Evolutionary conservation across 352 stramenopile genomes (phyloP).

Genomic region (Pythium periplocum): DNA sequence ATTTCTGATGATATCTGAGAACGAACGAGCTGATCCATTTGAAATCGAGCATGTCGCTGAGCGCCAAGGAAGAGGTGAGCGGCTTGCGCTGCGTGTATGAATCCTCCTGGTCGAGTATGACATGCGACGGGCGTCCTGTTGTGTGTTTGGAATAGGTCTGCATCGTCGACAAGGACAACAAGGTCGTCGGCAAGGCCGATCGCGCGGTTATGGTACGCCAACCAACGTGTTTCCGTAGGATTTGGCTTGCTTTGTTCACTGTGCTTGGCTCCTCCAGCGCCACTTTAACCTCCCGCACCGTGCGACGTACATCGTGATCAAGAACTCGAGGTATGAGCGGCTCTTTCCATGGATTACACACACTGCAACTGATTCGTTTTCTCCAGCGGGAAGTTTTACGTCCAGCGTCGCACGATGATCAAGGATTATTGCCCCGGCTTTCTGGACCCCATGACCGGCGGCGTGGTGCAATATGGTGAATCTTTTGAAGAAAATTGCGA

Average conservation of each 20-base stretch:
- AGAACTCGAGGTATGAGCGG: constrained; percentile 47
- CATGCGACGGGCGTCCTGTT: too few relatives aligned
- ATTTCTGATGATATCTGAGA: constrained; percentile 8
- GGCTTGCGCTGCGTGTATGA: neutral
- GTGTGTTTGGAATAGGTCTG: constrained; percentile 37
- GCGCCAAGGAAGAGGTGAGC: constrained; percentile 49
- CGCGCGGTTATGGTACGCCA: constrained; percentile 67
- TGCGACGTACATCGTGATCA: constrained; percentile 86
- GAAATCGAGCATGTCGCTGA: constrained; percentile 30
- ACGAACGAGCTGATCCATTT: neutral
- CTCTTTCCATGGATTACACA: neutral
- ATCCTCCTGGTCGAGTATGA: too few relatives aligned
- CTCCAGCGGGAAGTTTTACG: constrained; percentile 69
- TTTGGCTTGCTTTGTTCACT: too few relatives aligned
- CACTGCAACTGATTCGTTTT: neutral
- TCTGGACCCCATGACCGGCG: constrained; percentile 78
- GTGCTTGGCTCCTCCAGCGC: constrained; percentile 22
- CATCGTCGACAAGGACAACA: constrained; percentile 78
- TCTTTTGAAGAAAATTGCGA: constrained; percentile 56
- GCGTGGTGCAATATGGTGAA: constrained; percentile 77
- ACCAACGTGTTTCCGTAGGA: too few relatives aligned
- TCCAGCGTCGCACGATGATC: constrained; percentile 81
- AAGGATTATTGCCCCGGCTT: constrained; percentile 88
- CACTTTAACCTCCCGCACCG: constrained; percentile 76
- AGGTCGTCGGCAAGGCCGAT: constrained; percentile 78